Percentiles rank a stretch among this genome's conserved stretches.
Evolutionary conservation across 768 basidiomycete species (phyloP).

Genomic region (Kwoniella sp.): DNA sequence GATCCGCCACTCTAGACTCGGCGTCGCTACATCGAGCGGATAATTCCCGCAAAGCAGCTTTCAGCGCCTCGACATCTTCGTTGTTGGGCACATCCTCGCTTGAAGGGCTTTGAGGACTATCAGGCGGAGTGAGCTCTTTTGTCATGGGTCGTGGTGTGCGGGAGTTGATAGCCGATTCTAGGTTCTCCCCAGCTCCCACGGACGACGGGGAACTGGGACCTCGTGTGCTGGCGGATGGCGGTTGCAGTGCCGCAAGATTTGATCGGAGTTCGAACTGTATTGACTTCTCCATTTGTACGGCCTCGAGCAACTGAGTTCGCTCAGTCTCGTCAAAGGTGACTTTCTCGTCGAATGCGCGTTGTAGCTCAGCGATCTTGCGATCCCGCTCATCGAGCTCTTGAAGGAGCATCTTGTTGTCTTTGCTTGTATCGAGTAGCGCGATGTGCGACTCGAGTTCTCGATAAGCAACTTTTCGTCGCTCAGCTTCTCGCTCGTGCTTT

Average conservation of each 20-base stretch:
- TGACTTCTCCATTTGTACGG: slow-evolving; percentile 31
- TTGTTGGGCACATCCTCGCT: neutral
- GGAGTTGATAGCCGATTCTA: neutral
- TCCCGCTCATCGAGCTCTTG: slow-evolving; percentile 83
- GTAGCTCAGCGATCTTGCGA: slow-evolving; percentile 70
- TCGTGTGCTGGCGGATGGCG: slow-evolving; percentile 3
- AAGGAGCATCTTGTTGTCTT: slow-evolving; percentile 69
- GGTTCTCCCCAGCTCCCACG: neutral
- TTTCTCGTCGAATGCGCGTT: slow-evolving; percentile 81
- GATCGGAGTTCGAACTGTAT: slow-evolving; percentile 25
- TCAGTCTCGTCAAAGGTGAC: slow-evolving; percentile 64
- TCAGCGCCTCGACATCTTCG: slow-evolving; percentile 68
- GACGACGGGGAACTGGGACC: slow-evolving; percentile 6
- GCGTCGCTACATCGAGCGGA: slow-evolving; percentile 70
- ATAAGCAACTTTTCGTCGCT: slow-evolving; percentile 72
- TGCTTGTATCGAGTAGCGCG: slow-evolving; percentile 62
- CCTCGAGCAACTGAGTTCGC: slow-evolving; percentile 59
- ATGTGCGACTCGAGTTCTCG: slow-evolving; percentile 71
- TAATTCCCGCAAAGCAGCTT: slow-evolving; percentile 24
- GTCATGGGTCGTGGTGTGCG: slow-evolving; percentile 7
- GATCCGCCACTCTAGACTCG: slow-evolving; percentile 85
- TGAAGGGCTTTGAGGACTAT: slow-evolving; percentile 21
- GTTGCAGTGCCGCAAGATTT: slow-evolving; percentile 4
- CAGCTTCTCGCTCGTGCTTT: slow-evolving; percentile 72
- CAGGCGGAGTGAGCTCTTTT: slow-evolving; percentile 31